Evolutionary conservation across 2,329 filamentous ascomycete species (phyloP), one percentile per base, ranked within the genome.

Genomic region (Botrytis aclada): DNA sequence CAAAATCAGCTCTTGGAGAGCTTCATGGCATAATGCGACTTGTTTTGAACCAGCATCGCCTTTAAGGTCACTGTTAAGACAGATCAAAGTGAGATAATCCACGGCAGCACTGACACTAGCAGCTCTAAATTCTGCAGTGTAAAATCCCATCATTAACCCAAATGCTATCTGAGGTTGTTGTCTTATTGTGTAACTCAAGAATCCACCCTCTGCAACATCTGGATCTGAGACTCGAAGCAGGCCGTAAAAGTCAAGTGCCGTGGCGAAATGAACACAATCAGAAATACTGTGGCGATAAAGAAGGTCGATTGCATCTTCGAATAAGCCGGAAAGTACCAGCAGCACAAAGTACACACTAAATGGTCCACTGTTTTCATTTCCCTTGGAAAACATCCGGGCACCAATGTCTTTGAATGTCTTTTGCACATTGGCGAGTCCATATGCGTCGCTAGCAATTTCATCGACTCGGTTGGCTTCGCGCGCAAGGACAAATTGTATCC

Each of bases 271-370:
- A 66, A 97, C 93, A 37, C 95, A 95, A 76, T 97, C 95, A 63
- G 97, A 90, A 79, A 97, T 97, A 69, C 94, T 93, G 84, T 97
- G 96, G 64, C 90, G 89, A 81, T 98, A 98, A 29, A 99, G 88
- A 82, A 97, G 98, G 45, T 93, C 91, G 70, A 99, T 87, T 25
- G 95, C 96, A 79, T 96, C 92, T 83, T 99, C 96, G 78, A 97
- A 99, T 88, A 98, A 91, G 76, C 96, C 96, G 43, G 93, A 91
- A 69, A 98, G 85, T 60, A 97, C 88, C 81, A 97, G 94, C 76
- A 99, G 88, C 83, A 97, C 94, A 84, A 99, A 98, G 84, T 92
- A 97, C 80, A 95, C 95, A 80, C 93, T 94, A 77, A 94, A 96
- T 75, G 90, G 91, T 77, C 92, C 92, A 74, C 88, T 88, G 45